These are phyloP conservation scores for Hypoxylon sp. DNA, from an alignment of 2,329 filamentous ascomycete genomes.

Conservation along the genomic window DNA sequence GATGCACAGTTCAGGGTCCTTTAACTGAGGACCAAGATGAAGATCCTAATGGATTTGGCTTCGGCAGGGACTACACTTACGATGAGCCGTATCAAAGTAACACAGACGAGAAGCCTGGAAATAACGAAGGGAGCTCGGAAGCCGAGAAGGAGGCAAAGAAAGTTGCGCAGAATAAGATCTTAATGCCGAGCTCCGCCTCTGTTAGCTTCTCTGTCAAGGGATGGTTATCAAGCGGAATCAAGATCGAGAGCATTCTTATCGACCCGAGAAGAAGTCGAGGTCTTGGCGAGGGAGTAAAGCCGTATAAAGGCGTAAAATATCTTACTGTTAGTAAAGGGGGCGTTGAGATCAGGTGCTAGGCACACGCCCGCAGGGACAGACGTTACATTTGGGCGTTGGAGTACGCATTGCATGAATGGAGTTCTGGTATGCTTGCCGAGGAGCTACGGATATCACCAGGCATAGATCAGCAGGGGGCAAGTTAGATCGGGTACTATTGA, in stretches of 20 bases:
- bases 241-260: slow-evolving; percentile 77
- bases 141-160: slow-evolving; percentile 69
- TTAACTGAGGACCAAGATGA: slow-evolving; percentile 64
- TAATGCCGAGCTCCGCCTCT: slow-evolving; percentile 85
- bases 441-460: slow-evolving; percentile 24
- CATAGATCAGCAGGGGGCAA: slow-evolving; percentile 32
- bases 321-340: slow-evolving; percentile 80
- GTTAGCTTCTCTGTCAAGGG: slow-evolving; percentile 80
- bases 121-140: slow-evolving; percentile 52
- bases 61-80: slow-evolving; percentile 67
- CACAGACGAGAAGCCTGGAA: slow-evolving; percentile 56
- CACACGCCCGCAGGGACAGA: slow-evolving; percentile 17
- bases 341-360: slow-evolving; percentile 73
- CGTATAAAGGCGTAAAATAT: slow-evolving; percentile 99
- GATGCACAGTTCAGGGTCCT: slow-evolving; percentile 84
- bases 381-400: slow-evolving; percentile 39
- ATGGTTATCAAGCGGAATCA: slow-evolving; percentile 77
- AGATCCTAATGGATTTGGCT: slow-evolving; percentile 68
- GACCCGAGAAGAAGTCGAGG: slow-evolving; percentile 87
- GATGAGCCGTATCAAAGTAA: slow-evolving; percentile 70
- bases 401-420: slow-evolving; percentile 42
- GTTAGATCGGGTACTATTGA: slow-evolving; percentile 4
- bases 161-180: slow-evolving; percentile 77
- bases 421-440: slow-evolving; percentile 25
- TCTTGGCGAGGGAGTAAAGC: slow-evolving; percentile 88